A percentile compares a stretch with the other conserved stretches of the same genome.
Evolutionary conservation across 768 basidiomycete genomes (phyloP).

Genomic region (Lactarius deliciosus): DNA sequence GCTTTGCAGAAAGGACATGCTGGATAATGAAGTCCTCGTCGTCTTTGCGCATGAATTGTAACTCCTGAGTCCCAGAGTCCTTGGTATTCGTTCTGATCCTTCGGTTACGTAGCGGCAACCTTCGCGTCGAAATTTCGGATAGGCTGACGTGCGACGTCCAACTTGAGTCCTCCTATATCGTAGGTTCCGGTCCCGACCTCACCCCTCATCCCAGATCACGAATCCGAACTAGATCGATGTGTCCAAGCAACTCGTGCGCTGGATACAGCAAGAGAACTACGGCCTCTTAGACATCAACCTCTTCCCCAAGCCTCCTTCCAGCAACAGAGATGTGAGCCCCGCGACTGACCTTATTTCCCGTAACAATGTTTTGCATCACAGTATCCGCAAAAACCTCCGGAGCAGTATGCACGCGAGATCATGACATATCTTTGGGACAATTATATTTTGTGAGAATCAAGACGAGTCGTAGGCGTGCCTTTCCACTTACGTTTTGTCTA

Average conservation of each 20-base stretch:
- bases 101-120: slow-evolving; percentile 64
- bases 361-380: background rate
- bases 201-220: slow-evolving; percentile 1
- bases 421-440: slow-evolving; percentile 95
- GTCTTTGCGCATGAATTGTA: slow-evolving; percentile 96
- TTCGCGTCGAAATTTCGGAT: slow-evolving; percentile 80
- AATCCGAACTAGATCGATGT: slow-evolving; percentile 68
- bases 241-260: slow-evolving; percentile 73
- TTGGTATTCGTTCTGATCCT: slow-evolving; percentile 7
- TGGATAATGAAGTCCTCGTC: slow-evolving; percentile 73
- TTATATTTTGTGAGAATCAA: slow-evolving; percentile 69
- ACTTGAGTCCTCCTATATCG: slow-evolving; percentile 82
- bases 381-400: slow-evolving; percentile 30
- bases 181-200: slow-evolving; percentile 36
- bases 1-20: slow-evolving; percentile 64
- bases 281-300: slow-evolving; percentile 87
- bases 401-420: slow-evolving; percentile 52
- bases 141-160: slow-evolving; percentile 70
- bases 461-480: slow-evolving; percentile 11
- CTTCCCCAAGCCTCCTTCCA: slow-evolving; percentile 47
- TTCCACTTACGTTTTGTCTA: background rate
- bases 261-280: slow-evolving; percentile 67
- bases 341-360: background rate
- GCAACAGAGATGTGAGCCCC: slow-evolving; percentile 25
- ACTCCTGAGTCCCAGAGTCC: slow-evolving; percentile 13